Evolutionary conservation across 257 asterid genomes (phyloP), one percentile per base, ranked within the genome.

Genomic region (Primulina huaijiensis): DNA sequence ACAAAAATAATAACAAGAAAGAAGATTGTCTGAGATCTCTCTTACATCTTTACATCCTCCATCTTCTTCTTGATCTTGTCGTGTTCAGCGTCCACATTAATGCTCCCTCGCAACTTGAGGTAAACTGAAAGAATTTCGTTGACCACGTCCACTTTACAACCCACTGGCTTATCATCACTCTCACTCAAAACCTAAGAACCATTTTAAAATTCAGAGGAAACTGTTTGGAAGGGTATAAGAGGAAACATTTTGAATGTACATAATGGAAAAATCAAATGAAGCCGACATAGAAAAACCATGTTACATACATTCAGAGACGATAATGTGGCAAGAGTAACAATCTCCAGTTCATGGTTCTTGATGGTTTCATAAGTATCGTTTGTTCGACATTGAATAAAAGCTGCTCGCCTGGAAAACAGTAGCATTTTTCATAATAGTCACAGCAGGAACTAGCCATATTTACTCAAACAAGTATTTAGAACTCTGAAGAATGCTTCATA

Each of bases 41-140:
- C 88, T 82, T 80, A 90, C 99, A 77, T 90, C 68, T 83, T 82
- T 27, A 84, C 72, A 35, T 93, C 97, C 66, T 86, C 96, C 93
- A 82, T 83, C 86, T 80, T 90, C 82, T 86, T 93, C 76, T 43
- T 79, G 29, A 93, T 84, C 77, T 89, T 93, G 72, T 90, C 96
- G 65, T 77, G 90, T 75, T 88, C 97, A 50, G 89, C 97, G 68
- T 86, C 92, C 14, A 82, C 82, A 27, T 89, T 78, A 29, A 83
- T 68, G 64, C 52, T 78, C 56, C 92, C 94, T 53, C 72, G 74
- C 35, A 73, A 82, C 69, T 87, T 79, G 11, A 93, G 89, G 80
- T 72, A 86, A 1, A 89, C 92, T 0, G 92, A 78, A 27, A 93
- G 82, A 25, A 82, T 72, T 75, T 87, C 92, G 40, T 86, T 84